Percentiles rank a stretch among this genome's conserved stretches.
Conservation (phyloP, 2,329 filamentous ascomycete genomes). For the Xylariaceae sp. region DNA sequence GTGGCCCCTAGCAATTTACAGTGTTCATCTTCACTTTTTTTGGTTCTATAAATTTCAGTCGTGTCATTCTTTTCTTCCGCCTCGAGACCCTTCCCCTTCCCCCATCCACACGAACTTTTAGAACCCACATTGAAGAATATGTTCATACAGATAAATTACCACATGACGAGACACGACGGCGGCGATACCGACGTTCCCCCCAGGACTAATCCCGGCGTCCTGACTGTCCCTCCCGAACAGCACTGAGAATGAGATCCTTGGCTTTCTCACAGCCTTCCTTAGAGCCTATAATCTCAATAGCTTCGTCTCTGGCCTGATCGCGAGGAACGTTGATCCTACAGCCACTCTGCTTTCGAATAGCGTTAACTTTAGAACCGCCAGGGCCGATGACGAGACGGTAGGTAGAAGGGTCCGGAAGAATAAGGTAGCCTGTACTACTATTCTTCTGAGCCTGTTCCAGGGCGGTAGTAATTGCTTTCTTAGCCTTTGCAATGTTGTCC, state of each 20-base stretch:
- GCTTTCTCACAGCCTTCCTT: constrained; percentile 80
- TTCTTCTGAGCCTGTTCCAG: constrained; percentile 67
- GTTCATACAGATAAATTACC: constrained; percentile 10
- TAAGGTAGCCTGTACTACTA: constrained; percentile 76
- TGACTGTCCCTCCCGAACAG: constrained; percentile 60
- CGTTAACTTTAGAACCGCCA: constrained; percentile 85
- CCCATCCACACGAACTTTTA: background rate
- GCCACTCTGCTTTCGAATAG: constrained; percentile 84
- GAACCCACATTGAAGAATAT: constrained; percentile 1
- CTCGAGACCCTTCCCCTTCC: background rate
- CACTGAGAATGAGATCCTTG: constrained; percentile 81
- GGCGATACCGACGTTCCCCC: background rate
- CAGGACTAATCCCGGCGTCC: constrained; percentile 31
- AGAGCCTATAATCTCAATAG: constrained; percentile 83
- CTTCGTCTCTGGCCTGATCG: constrained; percentile 69
- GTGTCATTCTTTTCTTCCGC: constrained; percentile 8
- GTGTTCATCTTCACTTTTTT: background rate
- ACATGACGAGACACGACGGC: background rate
- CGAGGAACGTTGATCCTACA: constrained; percentile 93
- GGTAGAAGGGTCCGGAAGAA: constrained; percentile 81
- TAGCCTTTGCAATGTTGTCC: constrained; percentile 79
- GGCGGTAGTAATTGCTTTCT: constrained; percentile 66
- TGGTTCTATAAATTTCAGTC: constrained; percentile 4
- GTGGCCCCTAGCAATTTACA: no score
- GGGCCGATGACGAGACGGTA: constrained; percentile 89